These are phyloP conservation scores for Cordyceps pruinosa DNA, from an alignment of 2,329 filamentous ascomycete species.

Conservation along the genomic window DNA sequence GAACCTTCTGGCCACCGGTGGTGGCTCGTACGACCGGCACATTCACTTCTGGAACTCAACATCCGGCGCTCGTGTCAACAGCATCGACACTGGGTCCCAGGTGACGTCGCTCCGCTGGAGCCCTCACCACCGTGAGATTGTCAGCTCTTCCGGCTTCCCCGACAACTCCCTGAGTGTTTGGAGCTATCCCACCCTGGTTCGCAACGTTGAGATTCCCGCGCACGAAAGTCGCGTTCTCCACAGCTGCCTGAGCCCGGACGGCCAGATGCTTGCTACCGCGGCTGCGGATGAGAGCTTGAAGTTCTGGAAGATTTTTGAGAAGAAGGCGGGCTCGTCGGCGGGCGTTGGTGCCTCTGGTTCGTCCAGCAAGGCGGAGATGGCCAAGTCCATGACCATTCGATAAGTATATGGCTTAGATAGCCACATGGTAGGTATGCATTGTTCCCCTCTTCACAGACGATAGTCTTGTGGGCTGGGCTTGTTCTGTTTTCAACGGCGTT, in stretches of 20 bases:
- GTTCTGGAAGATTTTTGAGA: conserved; percentile 99
- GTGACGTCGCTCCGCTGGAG: conserved; percentile 96
- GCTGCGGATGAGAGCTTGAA: conserved; percentile 95
- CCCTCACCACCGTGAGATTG: conserved; percentile 94
- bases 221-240: conserved; percentile 96
- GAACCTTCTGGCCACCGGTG: conserved; percentile 92
- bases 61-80: conserved; percentile 94
- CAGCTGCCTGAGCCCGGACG: conserved; percentile 93
- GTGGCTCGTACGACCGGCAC: conserved; percentile 91
- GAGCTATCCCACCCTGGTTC: conserved; percentile 95
- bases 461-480: conserved; percentile 31
- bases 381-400: conserved; percentile 92
- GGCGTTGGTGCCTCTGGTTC: conserved; percentile 59
- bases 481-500: conserved; percentile 44
- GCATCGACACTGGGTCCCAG: conserved; percentile 96
- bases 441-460: conserved; percentile 32
- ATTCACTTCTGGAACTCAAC: conserved; percentile 99
- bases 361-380: conserved; percentile 74
- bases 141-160: conserved; percentile 96
- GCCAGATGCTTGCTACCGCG: conserved; percentile 94
- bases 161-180: conserved; percentile 98
- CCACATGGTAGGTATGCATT: conserved; percentile 40
- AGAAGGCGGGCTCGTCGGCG: conserved; percentile 73
- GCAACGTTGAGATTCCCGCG: conserved; percentile 95
- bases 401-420: conserved; percentile 36